Percentiles rank a stretch among this genome's conserved stretches.
These are phyloP conservation scores for Colletotrichum somersetense DNA, from an alignment of 2,329 filamentous ascomycete species.

Conservation along the genomic window DNA sequence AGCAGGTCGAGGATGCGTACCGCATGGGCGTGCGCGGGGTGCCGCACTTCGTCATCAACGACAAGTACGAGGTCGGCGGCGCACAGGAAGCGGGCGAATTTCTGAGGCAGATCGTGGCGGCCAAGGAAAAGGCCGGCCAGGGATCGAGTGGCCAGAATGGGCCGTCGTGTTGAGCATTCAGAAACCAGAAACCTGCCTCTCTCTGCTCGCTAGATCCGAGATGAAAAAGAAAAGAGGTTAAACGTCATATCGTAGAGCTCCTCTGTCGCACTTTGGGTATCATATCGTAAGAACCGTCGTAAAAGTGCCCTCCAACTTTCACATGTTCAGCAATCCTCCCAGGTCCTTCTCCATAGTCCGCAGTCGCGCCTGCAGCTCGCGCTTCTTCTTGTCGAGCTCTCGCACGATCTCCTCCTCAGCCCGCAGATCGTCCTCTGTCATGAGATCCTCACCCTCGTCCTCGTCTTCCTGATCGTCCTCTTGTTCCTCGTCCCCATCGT, in stretches of 20 bases:
- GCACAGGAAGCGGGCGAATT: constrained; percentile 79
- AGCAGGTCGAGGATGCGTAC: constrained; percentile 65
- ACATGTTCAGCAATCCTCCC: constrained; percentile 67
- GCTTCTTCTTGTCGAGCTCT: constrained; percentile 68
- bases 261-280: constrained; percentile 32
- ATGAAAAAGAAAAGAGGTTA: background rate
- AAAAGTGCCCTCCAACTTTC: constrained; percentile 42
- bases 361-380: constrained; percentile 66
- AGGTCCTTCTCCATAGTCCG: constrained; percentile 68
- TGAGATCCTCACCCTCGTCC: constrained; percentile 56
- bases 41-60: constrained; percentile 81
- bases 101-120: constrained; percentile 72
- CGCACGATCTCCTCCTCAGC: constrained; percentile 76
- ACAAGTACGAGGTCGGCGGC: constrained; percentile 74
- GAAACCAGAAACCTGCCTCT: background rate
- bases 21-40: constrained; percentile 72
- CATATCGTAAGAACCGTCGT: constrained; percentile 19
- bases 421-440: constrained; percentile 77
- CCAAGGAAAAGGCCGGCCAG: constrained; percentile 48
- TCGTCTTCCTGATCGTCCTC: constrained; percentile 58
- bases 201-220: background rate
- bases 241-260: constrained; percentile 34
- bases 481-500: constrained; percentile 67
- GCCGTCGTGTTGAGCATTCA: constrained; percentile 22
- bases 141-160: constrained; percentile 20